Evolutionary conservation across 805 yeast species (phyloP), one percentile per base, ranked within the genome.

Genomic region (Pichia eremophila): DNA sequence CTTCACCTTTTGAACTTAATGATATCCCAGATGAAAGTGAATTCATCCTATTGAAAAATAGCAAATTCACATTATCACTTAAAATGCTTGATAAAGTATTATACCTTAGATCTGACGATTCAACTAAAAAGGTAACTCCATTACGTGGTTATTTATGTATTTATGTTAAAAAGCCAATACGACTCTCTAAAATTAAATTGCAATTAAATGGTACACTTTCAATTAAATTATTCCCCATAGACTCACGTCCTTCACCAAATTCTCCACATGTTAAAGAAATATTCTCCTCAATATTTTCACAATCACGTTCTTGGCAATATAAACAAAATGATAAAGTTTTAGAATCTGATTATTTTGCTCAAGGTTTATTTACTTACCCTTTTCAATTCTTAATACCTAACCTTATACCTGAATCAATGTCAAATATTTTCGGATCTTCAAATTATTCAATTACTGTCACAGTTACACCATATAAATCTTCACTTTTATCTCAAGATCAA

Each of bases 361-460:
- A 50, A 9, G 64, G 64, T 11, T 37, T 34, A 15, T 58, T 61
- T 37, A 53, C 56, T 25, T 56, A 57, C 42, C 60, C 62, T 14
- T 63, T 63, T 45, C 57, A 58, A 46, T 63, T 62, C 40, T 47
- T 56, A 8, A 31, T 61, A 8, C 54, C 56, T n/a, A 48, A 51
- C 19, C 27, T 43, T 8, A 45, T 50, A 18, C 65, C 67, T 11
- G 59, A 58, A 39, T 53, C 64, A 6, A 37, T 60, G 19, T 40
- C 46, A 2, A 60, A 58, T 45, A 32, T 38, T 9, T 50, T 51
- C 25, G 62, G 60, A 2, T 49, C 56, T 2, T 51, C 61, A 9
- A 15, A 15, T 15, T 62, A 62, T 44, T 14, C 38, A 1, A 31
- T 62, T 22, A 39, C 50, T 5, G 50, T 48, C n/a, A 45, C 51